Evolutionary conservation across 768 basidiomycete genomes (phyloP).

Genomic region (Hydnomerulius pinastri): DNA sequence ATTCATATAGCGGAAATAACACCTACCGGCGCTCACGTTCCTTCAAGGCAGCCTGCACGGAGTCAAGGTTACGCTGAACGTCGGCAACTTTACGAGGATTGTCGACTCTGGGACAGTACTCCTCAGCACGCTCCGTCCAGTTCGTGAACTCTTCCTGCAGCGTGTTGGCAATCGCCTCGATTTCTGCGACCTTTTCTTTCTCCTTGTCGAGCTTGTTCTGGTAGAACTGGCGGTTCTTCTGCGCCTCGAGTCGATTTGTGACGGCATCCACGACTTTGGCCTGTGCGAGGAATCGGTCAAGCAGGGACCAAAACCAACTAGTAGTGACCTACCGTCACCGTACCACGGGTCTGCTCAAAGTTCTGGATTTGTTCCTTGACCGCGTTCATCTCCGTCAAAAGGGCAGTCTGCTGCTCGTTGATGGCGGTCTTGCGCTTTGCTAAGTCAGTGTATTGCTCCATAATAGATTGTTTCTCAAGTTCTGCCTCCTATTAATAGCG

Average conservation of each 20-base stretch:
- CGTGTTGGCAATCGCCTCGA: conserved; percentile 48
- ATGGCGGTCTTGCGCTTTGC: conserved; percentile 46
- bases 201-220: conserved; percentile 55
- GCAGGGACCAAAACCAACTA: background rate
- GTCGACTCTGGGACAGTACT: conserved; percentile 58
- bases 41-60: conserved; percentile 62
- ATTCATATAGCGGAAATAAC: background rate
- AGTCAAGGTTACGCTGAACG: conserved; percentile 63
- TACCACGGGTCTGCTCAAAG: conserved; percentile 47
- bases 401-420: conserved; percentile 44
- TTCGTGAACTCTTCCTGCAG: conserved; percentile 64
- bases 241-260: conserved; percentile 49
- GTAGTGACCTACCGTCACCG: conserved; percentile 43
- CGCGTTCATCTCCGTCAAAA: conserved; percentile 45
- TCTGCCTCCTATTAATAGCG: conserved; percentile 49
- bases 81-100: conserved; percentile 58
- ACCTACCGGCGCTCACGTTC: conserved; percentile 65
- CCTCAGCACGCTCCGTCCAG: conserved; percentile 65
- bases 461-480: conserved; percentile 47
- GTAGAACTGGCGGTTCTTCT: conserved; percentile 50
- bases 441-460: conserved; percentile 52
- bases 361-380: conserved; percentile 52
- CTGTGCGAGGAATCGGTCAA: conserved; percentile 35
- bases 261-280: conserved; percentile 50
- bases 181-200: conserved; percentile 42